Conservation (phyloP, 106 monocot species). For the Posidonia australis region DNA sequence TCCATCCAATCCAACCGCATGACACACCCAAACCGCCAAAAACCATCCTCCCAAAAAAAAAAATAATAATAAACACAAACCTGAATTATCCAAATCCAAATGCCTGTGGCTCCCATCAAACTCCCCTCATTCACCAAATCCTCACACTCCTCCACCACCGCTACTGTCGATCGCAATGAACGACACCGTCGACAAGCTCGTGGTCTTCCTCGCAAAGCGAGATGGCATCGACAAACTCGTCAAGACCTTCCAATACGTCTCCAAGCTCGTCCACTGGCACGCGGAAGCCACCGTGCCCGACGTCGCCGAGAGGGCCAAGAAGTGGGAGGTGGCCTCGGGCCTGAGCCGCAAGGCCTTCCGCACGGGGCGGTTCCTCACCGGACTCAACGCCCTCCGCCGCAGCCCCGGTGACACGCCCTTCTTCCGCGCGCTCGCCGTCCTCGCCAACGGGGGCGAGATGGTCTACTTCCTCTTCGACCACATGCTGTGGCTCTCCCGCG, state of each 20-base stretch:
- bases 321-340: constrained; percentile 72
- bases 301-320: constrained; percentile 51
- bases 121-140: too few relatives aligned
- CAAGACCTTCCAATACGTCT: constrained; percentile 97
- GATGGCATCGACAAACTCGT: constrained; percentile 99
- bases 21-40: too few relatives aligned
- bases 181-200: constrained; percentile 96
- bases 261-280: constrained; percentile 71
- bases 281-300: constrained; percentile 27
- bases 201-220: constrained; percentile 98
- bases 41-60: too few relatives aligned
- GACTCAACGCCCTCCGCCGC: constrained; percentile 76
- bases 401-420: constrained; percentile 29
- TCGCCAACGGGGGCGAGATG: constrained; percentile 94
- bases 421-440: constrained; percentile 40
- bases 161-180: not conserved
- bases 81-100: too few relatives aligned
- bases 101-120: too few relatives aligned
- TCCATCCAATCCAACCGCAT: too few relatives aligned
- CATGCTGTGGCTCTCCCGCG: constrained; percentile 63
- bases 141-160: not conserved
- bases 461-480: constrained; percentile 99
- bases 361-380: constrained; percentile 83
- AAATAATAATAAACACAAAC: too few relatives aligned
- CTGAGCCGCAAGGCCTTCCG: constrained; percentile 98